These are phyloP conservation scores for Dendrobium chrysotoxum DNA, from an alignment of 106 monocot species.

Conservation along the genomic window DNA sequence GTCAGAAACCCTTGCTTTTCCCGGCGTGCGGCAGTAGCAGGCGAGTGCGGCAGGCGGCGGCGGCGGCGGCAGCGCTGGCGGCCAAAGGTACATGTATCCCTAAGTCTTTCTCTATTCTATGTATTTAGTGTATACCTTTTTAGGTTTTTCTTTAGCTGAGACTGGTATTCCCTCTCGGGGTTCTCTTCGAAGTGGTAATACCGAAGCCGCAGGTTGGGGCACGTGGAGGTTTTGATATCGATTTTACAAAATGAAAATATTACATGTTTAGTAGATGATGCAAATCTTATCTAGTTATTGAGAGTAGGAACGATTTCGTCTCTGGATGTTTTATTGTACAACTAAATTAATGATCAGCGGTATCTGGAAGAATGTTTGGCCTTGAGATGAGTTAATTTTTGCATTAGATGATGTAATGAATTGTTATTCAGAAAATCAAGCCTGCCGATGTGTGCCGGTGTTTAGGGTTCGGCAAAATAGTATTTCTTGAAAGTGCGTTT, in stretches of 20 bases:
- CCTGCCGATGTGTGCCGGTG: not conserved
- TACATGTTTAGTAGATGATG: not conserved
- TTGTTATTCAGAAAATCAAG: not conserved
- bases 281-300: not conserved
- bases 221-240: too few relatives aligned
- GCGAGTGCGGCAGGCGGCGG: too few relatives aligned
- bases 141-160: too few relatives aligned
- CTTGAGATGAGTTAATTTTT: not conserved
- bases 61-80: too few relatives aligned
- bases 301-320: not conserved
- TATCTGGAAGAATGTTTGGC: not conserved
- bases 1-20: too few relatives aligned
- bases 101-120: too few relatives aligned
- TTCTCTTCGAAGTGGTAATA: too few relatives aligned
- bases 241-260: not conserved
- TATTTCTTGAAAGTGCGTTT: not conserved
- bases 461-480: not conserved
- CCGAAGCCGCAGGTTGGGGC: too few relatives aligned
- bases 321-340: not conserved
- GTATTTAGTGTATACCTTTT: too few relatives aligned
- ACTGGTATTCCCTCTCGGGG: too few relatives aligned
- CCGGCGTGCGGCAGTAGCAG: too few relatives aligned
- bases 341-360: not conserved
- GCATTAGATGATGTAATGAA: not conserved
- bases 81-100: too few relatives aligned